These are phyloP conservation scores for Mucor lusitanicus DNA, from an alignment of 371 early-diverging fungal genomes.

Conservation along the genomic window DNA sequence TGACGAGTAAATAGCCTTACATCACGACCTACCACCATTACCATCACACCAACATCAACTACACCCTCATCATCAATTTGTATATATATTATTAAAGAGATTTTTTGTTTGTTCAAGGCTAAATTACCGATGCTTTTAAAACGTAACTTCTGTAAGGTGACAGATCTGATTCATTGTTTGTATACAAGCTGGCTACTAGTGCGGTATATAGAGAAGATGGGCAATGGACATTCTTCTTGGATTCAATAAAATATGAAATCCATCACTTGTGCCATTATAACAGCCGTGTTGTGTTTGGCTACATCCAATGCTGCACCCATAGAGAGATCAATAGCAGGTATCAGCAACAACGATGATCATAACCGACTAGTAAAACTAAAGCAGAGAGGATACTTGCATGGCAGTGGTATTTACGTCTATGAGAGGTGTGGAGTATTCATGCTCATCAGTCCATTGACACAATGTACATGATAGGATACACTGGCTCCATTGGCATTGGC, in stretches of 20 bases:
- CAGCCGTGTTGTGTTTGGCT: not conserved
- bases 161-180: not conserved
- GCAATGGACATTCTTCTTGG: not conserved
- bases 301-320: not conserved
- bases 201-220: not conserved
- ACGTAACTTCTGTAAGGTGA: not conserved
- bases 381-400: conserved; percentile 38
- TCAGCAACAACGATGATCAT: not conserved
- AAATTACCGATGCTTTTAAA: not conserved
- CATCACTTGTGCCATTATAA: not conserved
- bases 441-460: not conserved
- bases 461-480: conserved; percentile 43
- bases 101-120: not conserved
- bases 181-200: not conserved
- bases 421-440: not conserved
- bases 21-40: not conserved
- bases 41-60: not conserved
- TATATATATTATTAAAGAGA: not conserved
- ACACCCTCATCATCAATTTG: not conserved
- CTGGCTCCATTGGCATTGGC: conserved; percentile 59
- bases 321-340: not conserved
- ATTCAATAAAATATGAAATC: not conserved
- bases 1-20: conserved; percentile 22
- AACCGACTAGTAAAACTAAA: conserved; percentile 18
- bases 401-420: conserved; percentile 44